Evolutionary conservation across 2,329 filamentous ascomycete species (phyloP), one percentile per base, ranked within the genome.

Genomic region (Taxawa tesnikishii): DNA sequence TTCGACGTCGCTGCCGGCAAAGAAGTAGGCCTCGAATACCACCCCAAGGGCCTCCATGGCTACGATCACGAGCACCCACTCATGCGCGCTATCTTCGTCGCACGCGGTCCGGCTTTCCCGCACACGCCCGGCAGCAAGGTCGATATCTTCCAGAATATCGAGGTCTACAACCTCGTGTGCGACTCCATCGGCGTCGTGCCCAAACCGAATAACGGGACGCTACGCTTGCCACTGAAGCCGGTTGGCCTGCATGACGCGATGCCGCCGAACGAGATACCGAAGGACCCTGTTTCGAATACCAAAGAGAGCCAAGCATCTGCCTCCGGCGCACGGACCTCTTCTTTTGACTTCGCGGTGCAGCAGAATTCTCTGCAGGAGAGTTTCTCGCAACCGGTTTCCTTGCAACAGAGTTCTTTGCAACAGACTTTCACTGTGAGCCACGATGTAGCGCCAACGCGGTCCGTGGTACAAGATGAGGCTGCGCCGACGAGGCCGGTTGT

Each of bases 31-130:
- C 53, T 71, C 9, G 63, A 73, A 0, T 98, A 94, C 49, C 70
- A 79, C 43, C 90, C 90, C 0, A 71, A 70, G 16, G 90, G 90
- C 2, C 62, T 98, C 2, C 90, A 98, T 50, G 90, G 90, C 2
- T 98, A 96, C 51, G 90, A 98, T 51, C 79, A 94, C 47, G 79
- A 93, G 48, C 79, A 98, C 51, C 87, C 88, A 1, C 65, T 98
- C 27, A 98, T 98, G 90, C 68, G 90, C 24, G 88, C 90, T 1
- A 92, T 98, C 26, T 98, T 98, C 47, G 68, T 96, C 29, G 90
- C 90, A 2, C 68, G 83, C 24, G 90, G 90, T 0, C 90, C 90
- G 4, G 87, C 88, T 0, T 98, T 98, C 50, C 83, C 84, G 0
- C 87, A 94, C 46, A 62, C 71, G 24, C 75, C 82, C 0, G 87